Percentiles rank a stretch among this genome's conserved stretches.
Conservation (phyloP, 1,284 basidiomycete genomes). For the Butyriboletus appendiculatus region DNA sequence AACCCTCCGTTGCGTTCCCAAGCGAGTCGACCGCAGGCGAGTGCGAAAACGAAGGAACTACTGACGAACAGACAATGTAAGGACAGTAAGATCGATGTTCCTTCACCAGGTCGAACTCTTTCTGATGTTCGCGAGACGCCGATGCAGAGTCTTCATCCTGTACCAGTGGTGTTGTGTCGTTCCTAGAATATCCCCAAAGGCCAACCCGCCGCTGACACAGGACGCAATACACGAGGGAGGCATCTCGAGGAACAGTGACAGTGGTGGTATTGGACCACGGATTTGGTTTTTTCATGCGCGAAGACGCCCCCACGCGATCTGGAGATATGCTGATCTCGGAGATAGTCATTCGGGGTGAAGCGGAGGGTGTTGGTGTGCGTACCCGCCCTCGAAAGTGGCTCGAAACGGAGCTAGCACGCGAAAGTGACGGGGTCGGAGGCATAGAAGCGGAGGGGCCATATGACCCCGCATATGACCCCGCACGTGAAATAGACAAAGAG, state of each 20-base stretch:
- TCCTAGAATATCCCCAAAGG: constrained; percentile 66
- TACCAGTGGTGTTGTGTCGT: constrained; percentile 10
- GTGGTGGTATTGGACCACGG: not conserved
- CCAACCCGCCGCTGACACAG: constrained; percentile 77
- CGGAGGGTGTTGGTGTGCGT: constrained; percentile 15
- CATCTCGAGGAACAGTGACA: constrained; percentile 34
- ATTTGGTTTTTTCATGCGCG: constrained; percentile 5
- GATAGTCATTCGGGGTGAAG: constrained; percentile 20
- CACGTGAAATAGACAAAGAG: constrained; percentile 39
- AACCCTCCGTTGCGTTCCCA: constrained; percentile 61
- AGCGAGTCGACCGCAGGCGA: constrained; percentile 22
- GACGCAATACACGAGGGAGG: constrained; percentile 59
- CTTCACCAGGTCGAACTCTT: constrained; percentile 69
- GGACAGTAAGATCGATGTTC: constrained; percentile 83
- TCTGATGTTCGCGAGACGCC: constrained; percentile 39
- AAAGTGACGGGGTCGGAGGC: constrained; percentile 43
- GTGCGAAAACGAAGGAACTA: constrained; percentile 58
- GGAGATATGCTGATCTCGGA: constrained; percentile 22
- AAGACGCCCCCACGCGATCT: constrained; percentile 22
- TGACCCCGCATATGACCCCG: constrained; percentile 45
- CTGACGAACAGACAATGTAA: constrained; percentile 70
- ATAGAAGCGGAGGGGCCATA: constrained; percentile 34
- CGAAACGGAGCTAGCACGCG: constrained; percentile 49
- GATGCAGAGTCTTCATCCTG: constrained; percentile 13
- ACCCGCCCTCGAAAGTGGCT: constrained; percentile 19